These are phyloP conservation scores for Talaromyces marneffei DNA, from an alignment of 2,329 filamentous ascomycete species.

Conservation along the genomic window DNA sequence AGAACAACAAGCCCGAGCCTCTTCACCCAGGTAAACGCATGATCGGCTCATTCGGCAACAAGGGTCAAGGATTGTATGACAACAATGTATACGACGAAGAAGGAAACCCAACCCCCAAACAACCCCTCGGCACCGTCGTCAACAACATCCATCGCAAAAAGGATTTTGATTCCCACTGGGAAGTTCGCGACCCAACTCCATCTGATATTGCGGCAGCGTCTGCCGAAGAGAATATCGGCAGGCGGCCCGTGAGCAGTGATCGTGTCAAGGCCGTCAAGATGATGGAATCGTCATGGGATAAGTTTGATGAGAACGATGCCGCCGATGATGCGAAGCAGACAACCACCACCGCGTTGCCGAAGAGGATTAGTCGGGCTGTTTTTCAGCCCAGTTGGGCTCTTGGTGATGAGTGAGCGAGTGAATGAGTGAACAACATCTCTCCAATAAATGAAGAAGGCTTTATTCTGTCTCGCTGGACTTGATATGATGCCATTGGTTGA, in stretches of 20 bases:
- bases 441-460: too few species aligned
- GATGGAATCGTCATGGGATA: slow-evolving; percentile 59
- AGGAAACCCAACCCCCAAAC: slow-evolving; percentile 35
- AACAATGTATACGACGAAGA: slow-evolving; percentile 66
- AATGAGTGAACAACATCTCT: too few species aligned
- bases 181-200: slow-evolving; percentile 56
- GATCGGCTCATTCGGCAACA: slow-evolving; percentile 55
- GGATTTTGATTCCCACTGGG: slow-evolving; percentile 73
- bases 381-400: slow-evolving; percentile 40
- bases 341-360: slow-evolving; percentile 18
- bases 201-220: slow-evolving; percentile 15
- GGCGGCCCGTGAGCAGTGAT: slow-evolving; percentile 49
- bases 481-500: not conserved
- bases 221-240: slow-evolving; percentile 39
- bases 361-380: slow-evolving; percentile 23
- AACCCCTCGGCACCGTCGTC: slow-evolving; percentile 60
- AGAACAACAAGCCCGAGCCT: slow-evolving; percentile 39
- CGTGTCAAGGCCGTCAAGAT: slow-evolving; percentile 65
- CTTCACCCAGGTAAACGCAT: slow-evolving; percentile 20
- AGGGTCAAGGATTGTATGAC: slow-evolving; percentile 67
- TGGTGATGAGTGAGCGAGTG: slow-evolving; percentile 31
- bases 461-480: not conserved
- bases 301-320: slow-evolving; percentile 28
- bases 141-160: slow-evolving; percentile 69
- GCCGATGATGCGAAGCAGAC: slow-evolving; percentile 27